These are phyloP conservation scores for Cutaneotrichosporon sp. DNA, from an alignment of 1,284 basidiomycete genomes.

Conservation along the genomic window DNA sequence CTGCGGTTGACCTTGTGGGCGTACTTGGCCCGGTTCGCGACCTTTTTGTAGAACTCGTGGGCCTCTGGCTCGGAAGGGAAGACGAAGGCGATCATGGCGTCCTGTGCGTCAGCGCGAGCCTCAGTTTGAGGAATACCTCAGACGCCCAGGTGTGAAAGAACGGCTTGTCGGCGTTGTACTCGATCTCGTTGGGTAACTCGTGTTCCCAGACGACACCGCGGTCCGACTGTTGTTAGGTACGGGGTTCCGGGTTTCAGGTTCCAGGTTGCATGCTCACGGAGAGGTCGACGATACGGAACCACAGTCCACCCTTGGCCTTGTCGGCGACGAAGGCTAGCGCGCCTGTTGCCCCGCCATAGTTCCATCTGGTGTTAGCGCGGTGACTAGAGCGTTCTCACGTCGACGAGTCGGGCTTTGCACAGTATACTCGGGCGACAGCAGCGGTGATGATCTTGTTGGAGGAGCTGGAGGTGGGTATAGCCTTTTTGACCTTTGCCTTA, in stretches of 20 bases:
- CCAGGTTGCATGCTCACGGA: conserved; percentile 46
- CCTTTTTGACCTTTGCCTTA: conserved; percentile 70
- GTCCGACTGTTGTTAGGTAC: conserved; percentile 60
- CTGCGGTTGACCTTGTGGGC: conserved; percentile 48
- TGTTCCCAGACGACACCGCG: conserved; percentile 92
- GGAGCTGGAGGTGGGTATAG: conserved; percentile 56
- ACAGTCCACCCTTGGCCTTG: conserved; percentile 61
- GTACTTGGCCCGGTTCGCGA: conserved; percentile 67
- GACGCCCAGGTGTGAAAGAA: conserved; percentile 93
- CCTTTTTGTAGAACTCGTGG: conserved; percentile 83
- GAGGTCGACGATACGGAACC: conserved; percentile 77
- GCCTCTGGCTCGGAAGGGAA: conserved; percentile 88
- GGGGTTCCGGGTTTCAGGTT: too few species aligned
- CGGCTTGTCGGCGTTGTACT: conserved; percentile 80
- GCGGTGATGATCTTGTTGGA: conserved; percentile 72
- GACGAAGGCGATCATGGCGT: conserved; percentile 69
- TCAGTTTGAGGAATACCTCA: conserved; percentile 65
- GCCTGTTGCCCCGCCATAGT: conserved; percentile 80
- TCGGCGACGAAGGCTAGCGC: conserved; percentile 72
- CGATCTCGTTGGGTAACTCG: conserved; percentile 81
- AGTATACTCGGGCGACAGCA: conserved; percentile 80
- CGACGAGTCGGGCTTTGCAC: conserved; percentile 49
- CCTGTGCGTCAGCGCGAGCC: conserved; percentile 53
- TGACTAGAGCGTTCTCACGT: conserved; percentile 22
- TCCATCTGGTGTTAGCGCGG: conserved; percentile 61